Conservation (phyloP, 2,329 filamentous ascomycete genomes). For the Myotisia sp. region DNA sequence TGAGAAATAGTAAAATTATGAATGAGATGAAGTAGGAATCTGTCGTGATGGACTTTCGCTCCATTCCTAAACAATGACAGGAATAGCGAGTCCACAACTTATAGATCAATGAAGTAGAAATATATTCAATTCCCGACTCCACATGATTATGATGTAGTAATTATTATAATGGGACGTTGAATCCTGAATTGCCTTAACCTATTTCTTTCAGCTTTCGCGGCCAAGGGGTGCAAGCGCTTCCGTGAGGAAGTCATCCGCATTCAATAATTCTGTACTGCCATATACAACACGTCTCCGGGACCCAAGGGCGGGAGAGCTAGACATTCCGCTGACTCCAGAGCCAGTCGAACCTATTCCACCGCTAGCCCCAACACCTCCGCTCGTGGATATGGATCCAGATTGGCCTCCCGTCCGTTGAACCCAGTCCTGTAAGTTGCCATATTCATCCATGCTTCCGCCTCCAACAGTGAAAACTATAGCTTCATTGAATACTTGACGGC, state of each 20-base stretch:
- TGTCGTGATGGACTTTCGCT: too few species aligned
- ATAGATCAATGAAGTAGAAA: too few species aligned
- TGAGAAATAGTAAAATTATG: too few species aligned
- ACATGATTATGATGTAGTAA: too few species aligned
- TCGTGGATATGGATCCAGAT: conserved; percentile 40
- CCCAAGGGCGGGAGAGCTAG: conserved; percentile 29
- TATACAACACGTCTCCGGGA: conserved; percentile 76
- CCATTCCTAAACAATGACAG: too few species aligned
- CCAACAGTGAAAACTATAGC: conserved; percentile 91
- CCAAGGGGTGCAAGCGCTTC: conserved; percentile 45
- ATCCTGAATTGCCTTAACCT: too few species aligned
- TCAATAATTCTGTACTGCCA: conserved; percentile 68
- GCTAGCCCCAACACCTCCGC: conserved; percentile 35
- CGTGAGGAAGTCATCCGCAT: conserved; percentile 46
- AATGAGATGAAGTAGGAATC: too few species aligned
- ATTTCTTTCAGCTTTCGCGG: conserved; percentile 32
- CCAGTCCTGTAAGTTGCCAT: conserved; percentile 95
- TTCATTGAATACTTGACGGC: conserved; percentile 76
- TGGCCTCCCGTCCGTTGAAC: conserved; percentile 56
- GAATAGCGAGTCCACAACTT: too few species aligned
- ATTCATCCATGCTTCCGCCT: conserved; percentile 97
- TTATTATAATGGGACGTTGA: too few species aligned
- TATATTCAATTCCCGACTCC: too few species aligned
- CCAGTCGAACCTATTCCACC: conserved; percentile 24
- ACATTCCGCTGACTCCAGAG: conserved; percentile 10